Conservation (phyloP, 1,284 basidiomycete genomes). For the Rhodotorula sp. region DNA sequence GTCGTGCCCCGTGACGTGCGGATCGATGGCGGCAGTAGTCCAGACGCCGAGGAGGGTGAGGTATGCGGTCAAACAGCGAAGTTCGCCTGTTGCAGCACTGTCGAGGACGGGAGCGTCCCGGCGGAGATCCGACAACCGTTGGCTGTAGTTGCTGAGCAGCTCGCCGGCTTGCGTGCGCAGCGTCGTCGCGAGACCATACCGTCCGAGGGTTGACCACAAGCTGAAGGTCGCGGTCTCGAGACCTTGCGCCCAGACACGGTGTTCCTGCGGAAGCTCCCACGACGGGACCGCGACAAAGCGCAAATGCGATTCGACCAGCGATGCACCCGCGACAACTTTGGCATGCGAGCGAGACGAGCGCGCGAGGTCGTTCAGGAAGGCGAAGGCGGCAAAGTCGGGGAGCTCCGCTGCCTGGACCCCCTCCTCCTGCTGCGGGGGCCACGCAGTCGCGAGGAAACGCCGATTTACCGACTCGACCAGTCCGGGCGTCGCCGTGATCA, state of each 20-base stretch:
- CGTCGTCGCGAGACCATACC: constrained; percentile 64
- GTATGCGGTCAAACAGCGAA: neutral
- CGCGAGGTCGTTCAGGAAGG: constrained; percentile 62
- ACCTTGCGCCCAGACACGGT: constrained; percentile 51
- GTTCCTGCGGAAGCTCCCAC: constrained; percentile 48
- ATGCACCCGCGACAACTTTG: constrained; percentile 55
- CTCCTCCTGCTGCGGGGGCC: constrained; percentile 7
- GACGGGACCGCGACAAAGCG: constrained; percentile 70
- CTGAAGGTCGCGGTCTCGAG: constrained; percentile 63
- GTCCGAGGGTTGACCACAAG: constrained; percentile 65
- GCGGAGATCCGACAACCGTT: constrained; percentile 8
- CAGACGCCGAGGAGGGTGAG: constrained; percentile 62
- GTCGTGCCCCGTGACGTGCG: constrained; percentile 82
- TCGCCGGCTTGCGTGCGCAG: constrained; percentile 39
- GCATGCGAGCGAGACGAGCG: constrained; percentile 68
- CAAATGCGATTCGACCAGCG: constrained; percentile 63
- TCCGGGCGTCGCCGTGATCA: constrained; percentile 4
- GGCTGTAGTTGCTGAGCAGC: constrained; percentile 55
- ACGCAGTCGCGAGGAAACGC: constrained; percentile 19
- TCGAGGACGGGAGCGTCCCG: neutral
- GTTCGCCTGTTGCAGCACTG: neutral
- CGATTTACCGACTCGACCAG: constrained; percentile 10
- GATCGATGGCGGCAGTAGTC: constrained; percentile 79
- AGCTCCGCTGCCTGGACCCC: neutral
- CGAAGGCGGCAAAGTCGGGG: constrained; percentile 52